These are phyloP conservation scores for Peribolospora kevripleyi DNA, from an alignment of 768 basidiomycete genomes.

Conservation along the genomic window DNA sequence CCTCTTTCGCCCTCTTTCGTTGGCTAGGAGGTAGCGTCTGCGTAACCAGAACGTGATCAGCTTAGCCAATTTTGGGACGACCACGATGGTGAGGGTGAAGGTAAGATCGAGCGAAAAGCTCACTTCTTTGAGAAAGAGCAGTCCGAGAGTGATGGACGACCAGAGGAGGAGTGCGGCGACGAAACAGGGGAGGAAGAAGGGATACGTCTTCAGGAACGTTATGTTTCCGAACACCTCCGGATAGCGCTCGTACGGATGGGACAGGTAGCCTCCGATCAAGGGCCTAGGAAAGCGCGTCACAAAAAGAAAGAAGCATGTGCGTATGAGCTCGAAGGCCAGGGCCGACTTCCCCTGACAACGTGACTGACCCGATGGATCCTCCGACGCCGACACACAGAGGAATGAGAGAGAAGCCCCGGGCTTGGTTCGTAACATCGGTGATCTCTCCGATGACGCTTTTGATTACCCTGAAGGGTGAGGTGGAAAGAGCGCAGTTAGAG, in stretches of 20 bases:
- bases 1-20: too few species aligned
- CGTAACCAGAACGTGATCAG: too few species aligned
- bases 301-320: too few species aligned
- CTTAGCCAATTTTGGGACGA: too few species aligned
- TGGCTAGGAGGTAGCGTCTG: too few species aligned
- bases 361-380: slow-evolving; percentile 3
- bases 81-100: too few species aligned
- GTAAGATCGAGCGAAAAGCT: neutral
- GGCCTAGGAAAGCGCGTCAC: slow-evolving; percentile 1
- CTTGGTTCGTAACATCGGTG: slow-evolving; percentile 13
- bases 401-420: slow-evolving; percentile 10
- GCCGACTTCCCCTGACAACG: too few species aligned
- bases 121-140: slow-evolving; percentile 13
- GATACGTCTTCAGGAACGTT: slow-evolving; percentile 7
- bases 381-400: slow-evolving; percentile 11
- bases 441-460: slow-evolving; percentile 10
- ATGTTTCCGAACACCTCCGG: slow-evolving; percentile 4
- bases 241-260: slow-evolving; percentile 8
- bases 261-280: slow-evolving; percentile 12
- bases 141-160: slow-evolving; percentile 6
- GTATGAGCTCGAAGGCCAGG: too few species aligned
- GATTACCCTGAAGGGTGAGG: slow-evolving; percentile 1
- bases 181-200: slow-evolving; percentile 12
- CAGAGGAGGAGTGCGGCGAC: slow-evolving; percentile 11
- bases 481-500: neutral